Base-by-base conservation (phyloP, 2,329 filamentous ascomycete species). In the Parasarocladium wereldwijsianum region DNA sequence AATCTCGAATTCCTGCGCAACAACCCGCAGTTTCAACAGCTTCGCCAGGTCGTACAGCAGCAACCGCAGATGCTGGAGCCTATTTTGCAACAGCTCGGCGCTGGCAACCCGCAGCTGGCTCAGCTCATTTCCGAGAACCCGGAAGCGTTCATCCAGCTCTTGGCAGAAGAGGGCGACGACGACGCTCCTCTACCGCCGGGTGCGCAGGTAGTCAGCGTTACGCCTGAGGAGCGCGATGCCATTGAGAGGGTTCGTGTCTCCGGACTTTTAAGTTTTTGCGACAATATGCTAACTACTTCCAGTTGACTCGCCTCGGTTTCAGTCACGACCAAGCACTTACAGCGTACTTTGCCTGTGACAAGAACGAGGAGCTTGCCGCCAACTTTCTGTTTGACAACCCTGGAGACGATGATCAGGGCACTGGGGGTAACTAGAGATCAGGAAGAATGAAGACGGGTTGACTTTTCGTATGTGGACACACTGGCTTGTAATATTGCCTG, bases 381-480 rank as follows among this genome's bases (percentile, higher is more conserved):
- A 98, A 98, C 59, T 96, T 94, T 57, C 66, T 98, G 36, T 98
- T 98, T 50, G 90, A 98, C 45, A 85, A 96, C 58, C 86, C 86
- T 8, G 85, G 93, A 37, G 86, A 94, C 27, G 77, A 82, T 20
- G 75, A 79, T 34, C 57, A 62, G 14, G 27, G 26, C 8, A 29
- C 34, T 6, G 31, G 31, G 12, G 31, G 31, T 19, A 58, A 61
- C 44, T 64, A 55, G 51, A 38, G 40, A 29, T 51, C 4, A 23
- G 19, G 29, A 25, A 20, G 24, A 31, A 25, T 14, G 5, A 29
- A 23, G 21, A 13, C 14, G n/a, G n/a, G n/a, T n/a, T n/a, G n/a
- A n/a, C n/a, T n/a, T n/a, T n/a, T n/a, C n/a, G n/a, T n/a, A n/a
- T n/a, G n/a, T n/a, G n/a, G n/a, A n/a, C n/a, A n/a, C n/a, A n/a